Conservation (phyloP, 2,329 filamentous ascomycete species). For the Neoarthrinium moseri region DNA sequence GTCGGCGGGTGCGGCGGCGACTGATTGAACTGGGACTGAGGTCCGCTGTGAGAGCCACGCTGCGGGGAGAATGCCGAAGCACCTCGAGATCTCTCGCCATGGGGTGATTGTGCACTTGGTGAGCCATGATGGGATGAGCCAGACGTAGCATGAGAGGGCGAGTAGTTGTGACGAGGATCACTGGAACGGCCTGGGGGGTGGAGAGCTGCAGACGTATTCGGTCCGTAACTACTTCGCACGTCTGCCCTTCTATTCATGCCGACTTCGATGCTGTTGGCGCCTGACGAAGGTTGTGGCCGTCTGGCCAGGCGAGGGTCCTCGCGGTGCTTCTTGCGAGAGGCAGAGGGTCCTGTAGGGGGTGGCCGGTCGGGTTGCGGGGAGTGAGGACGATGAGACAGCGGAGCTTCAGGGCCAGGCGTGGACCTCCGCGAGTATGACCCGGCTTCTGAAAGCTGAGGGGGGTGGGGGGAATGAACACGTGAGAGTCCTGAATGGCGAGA, state of each 20-base stretch:
- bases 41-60: conserved; percentile 48
- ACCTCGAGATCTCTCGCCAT: conserved; percentile 49
- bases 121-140: conserved; percentile 57
- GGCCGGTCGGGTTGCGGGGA: conserved; percentile 23
- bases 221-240: conserved; percentile 38
- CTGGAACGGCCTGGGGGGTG: conserved; percentile 37
- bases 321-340: conserved; percentile 34
- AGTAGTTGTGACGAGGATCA: conserved; percentile 38
- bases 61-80: conserved; percentile 40
- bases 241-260: conserved; percentile 39
- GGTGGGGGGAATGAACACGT: conserved; percentile 26
- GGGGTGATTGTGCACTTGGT: conserved; percentile 59
- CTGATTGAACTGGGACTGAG: conserved; percentile 53
- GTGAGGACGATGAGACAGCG: conserved; percentile 21
- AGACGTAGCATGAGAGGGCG: conserved; percentile 57
- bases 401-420: conserved; percentile 21
- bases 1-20: conserved; percentile 57
- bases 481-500: conserved; percentile 19
- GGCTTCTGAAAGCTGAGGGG: conserved; percentile 20
- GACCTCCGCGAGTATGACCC: conserved; percentile 23
- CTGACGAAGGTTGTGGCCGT: conserved; percentile 36
- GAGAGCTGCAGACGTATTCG: conserved; percentile 27
- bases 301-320: conserved; percentile 38
- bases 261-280: conserved; percentile 49
- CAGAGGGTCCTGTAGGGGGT: conserved; percentile 20